Base-by-base conservation (phyloP, 1,284 basidiomycete species). In the Ustilago trichophora region DNA sequence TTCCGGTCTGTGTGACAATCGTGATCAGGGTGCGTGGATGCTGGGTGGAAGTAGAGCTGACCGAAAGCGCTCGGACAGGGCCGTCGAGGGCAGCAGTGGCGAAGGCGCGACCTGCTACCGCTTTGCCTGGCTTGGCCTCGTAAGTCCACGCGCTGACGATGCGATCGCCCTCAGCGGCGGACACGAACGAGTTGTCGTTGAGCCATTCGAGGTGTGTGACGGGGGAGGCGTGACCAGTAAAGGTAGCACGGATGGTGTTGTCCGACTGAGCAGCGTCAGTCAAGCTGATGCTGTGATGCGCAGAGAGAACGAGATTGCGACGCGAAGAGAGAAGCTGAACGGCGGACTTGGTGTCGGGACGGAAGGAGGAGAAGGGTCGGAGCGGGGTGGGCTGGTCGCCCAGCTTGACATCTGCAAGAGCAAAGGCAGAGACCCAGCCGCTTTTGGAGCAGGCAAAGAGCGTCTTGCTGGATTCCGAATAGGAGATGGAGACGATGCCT, bases 131-230 rank as follows among this genome's bases (percentile, higher is more conserved):
- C 15, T 52, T 82, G 24, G 19, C 53, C 83, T 82, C 58, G 86
- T 58, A 60, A 12, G 58, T 62, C 90, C 89, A 88, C 42, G 88
- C 73, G 73, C 87, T 89, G n/a, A 91, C 83, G 37, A 89, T 87
- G 18, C 91, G 87, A 81, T 92, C 91, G 25, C 85, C 86, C 72
- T 90, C 87, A 6, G 90, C 90, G 18, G 86, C 85, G 5, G 90
- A 89, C 35, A 90, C 82, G 80, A 92, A 90, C 7, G 59, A 54
- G 33, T 55, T 44, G 42, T 62, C 64, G 34, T 44, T 52, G 36
- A 74, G 41, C 73, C 74, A 77, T 21, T 55, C 63, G 16, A 76
- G 50, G 26, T 75, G 76, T n/a, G 72, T 74, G 50, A 80, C 42
- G 3, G 76, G 74, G n/a, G 73, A 69, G 11, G 72, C 72, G 45